phyloP scores from a whole-genome alignment of 768 basidiomycete species.

The Tricholomella constricta region DNA sequence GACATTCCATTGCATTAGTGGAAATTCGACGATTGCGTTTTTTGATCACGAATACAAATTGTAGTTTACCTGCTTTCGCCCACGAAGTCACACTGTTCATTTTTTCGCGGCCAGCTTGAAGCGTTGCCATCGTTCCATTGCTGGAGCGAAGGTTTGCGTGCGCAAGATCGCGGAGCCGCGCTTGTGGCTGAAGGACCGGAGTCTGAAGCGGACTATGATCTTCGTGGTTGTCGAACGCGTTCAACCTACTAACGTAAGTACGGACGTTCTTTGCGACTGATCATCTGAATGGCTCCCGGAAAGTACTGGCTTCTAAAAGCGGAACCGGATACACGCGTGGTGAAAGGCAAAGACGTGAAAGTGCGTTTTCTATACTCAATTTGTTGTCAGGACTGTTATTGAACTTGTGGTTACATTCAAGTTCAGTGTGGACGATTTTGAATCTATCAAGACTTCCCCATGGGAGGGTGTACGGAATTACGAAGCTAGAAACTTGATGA shows the following conservation, averaged over 20 bases:
- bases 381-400: neutral
- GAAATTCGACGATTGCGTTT: no score
- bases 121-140: no score
- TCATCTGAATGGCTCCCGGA: slow-evolving; percentile 12
- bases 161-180: neutral
- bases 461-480: slow-evolving; percentile 92
- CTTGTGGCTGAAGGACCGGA: neutral
- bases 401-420: slow-evolving; percentile 25
- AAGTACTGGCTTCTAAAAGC: slow-evolving; percentile 81
- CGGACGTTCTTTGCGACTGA: neutral
- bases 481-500: slow-evolving; percentile 83
- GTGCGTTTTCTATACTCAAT: slow-evolving; percentile 32
- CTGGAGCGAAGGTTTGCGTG: no score
- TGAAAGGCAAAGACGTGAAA: slow-evolving; percentile 89
- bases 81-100: no score
- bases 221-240: neutral
- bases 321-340: slow-evolving; percentile 80
- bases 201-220: slow-evolving; percentile 5
- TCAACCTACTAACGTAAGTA: no score
- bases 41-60: no score
- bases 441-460: slow-evolving; percentile 63
- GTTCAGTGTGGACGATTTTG: slow-evolving; percentile 90
- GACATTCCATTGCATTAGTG: no score
- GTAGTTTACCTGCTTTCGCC: no score
- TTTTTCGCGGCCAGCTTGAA: no score